These are phyloP conservation scores for Termitomyces sp. DNA, from an alignment of 768 basidiomycete genomes.

Conservation along the genomic window DNA sequence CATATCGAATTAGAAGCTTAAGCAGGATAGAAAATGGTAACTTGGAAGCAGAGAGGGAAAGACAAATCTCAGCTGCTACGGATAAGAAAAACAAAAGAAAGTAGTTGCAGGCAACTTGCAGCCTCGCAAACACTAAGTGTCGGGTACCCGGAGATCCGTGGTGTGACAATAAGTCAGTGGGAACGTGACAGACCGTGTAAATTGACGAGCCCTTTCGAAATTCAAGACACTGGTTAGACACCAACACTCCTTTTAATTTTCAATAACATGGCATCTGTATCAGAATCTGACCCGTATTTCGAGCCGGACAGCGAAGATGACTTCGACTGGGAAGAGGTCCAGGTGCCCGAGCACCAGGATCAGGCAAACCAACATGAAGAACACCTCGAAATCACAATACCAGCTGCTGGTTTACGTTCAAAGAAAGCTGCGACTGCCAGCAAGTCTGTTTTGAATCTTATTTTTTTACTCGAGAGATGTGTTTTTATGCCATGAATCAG, in stretches of 20 bases:
- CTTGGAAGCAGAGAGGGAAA: not conserved
- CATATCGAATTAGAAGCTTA: not conserved
- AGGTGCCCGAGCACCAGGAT: constrained; percentile 40
- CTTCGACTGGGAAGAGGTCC: constrained; percentile 78
- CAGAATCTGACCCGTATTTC: constrained; percentile 12
- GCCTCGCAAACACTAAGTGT: not conserved
- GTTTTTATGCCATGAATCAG: constrained; percentile 19
- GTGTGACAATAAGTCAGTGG: constrained; percentile 7
- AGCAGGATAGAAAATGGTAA: not conserved
- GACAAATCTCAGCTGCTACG: not conserved
- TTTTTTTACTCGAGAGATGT: constrained; percentile 1
- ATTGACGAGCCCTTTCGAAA: not conserved
- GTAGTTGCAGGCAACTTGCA: not conserved
- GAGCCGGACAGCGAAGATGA: constrained; percentile 56
- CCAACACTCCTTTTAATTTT: not conserved
- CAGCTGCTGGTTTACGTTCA: constrained; percentile 25
- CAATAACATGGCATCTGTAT: constrained; percentile 12
- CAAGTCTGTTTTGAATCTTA: constrained; percentile 36
- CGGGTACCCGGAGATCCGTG: not conserved
- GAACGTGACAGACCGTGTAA: constrained; percentile 13
- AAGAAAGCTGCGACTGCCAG: constrained; percentile 26
- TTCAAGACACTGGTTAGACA: not conserved
- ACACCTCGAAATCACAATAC: constrained; percentile 69
- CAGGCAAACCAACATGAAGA: constrained; percentile 16
- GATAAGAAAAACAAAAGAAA: not conserved